Percentiles rank a stretch among this genome's conserved stretches.
phyloP scores from a whole-genome alignment of 257 asterid species.

The Anisodus tanguticus region DNA sequence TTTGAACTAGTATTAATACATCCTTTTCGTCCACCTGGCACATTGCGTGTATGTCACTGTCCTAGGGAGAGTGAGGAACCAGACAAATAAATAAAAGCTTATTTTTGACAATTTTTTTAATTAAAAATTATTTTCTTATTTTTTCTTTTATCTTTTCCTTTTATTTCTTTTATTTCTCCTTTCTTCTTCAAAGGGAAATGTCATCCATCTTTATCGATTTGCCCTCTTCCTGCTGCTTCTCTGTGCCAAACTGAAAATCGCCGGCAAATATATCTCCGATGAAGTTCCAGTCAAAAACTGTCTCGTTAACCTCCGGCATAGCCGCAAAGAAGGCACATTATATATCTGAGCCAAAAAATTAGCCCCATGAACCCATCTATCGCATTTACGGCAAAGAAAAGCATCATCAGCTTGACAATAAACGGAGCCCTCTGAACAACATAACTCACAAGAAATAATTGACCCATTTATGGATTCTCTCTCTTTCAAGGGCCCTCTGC shows the following conservation, averaged over 20 bases:
- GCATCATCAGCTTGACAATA: conserved; percentile 59
- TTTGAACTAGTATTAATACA: too few species aligned
- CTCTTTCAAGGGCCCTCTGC: neutral
- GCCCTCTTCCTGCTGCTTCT: neutral
- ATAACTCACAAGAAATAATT: conserved; percentile 42
- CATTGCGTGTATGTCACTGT: too few species aligned
- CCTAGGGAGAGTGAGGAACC: too few species aligned
- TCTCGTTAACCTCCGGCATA: conserved; percentile 33
- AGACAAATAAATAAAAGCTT: too few species aligned
- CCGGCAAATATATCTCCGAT: conserved; percentile 33
- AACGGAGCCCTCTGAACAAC: conserved; percentile 42
- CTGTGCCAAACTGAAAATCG: conserved; percentile 27
- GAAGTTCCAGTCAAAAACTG: conserved; percentile 42
- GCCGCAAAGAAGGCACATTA: conserved; percentile 47
- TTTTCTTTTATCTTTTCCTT: too few species aligned
- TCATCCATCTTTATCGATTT: too few species aligned
- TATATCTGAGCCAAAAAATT: conserved; percentile 51
- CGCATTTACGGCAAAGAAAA: conserved; percentile 54
- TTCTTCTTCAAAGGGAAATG: too few species aligned
- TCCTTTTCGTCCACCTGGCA: too few species aligned
- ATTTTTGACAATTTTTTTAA: too few species aligned
- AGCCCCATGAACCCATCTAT: conserved; percentile 48
- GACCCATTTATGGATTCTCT: neutral
- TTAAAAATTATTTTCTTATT: too few species aligned
- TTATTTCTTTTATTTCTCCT: too few species aligned